A percentile compares a stretch with the other conserved stretches of the same genome.
Conservation (phyloP, 2,329 filamentous ascomycete genomes). For the Calonectria pteridis region DNA sequence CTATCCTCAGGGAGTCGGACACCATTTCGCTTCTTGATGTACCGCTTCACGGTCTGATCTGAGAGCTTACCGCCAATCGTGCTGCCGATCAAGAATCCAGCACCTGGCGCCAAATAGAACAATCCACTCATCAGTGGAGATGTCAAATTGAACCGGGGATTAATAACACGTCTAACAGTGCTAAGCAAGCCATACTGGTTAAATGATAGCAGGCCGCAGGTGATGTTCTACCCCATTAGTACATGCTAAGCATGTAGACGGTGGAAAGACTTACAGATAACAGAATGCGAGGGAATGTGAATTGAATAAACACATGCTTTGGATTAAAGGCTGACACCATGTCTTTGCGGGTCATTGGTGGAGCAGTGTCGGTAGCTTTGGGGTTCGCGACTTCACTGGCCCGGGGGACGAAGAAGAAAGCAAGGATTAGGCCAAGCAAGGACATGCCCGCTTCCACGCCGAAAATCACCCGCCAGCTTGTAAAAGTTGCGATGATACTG, state of each 20-base stretch:
- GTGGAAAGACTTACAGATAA: constrained; percentile 31
- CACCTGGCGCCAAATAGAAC: constrained; percentile 78
- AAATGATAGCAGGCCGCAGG: constrained; percentile 41
- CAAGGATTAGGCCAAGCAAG: constrained; percentile 38
- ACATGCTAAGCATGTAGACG: rapidly evolving
- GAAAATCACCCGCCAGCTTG: constrained; percentile 45
- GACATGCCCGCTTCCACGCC: constrained; percentile 44
- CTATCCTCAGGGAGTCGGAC: constrained; percentile 47
- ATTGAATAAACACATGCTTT: constrained; percentile 43
- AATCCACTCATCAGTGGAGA: constrained; percentile 73
- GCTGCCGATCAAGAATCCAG: constrained; percentile 74
- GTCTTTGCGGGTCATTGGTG: constrained; percentile 25
- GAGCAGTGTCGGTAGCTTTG: constrained; percentile 27
- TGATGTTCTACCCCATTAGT: constrained; percentile 36
- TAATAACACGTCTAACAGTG: constrained; percentile 75
- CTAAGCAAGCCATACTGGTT: constrained; percentile 68
- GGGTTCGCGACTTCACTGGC: constrained; percentile 40
- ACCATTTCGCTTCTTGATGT: constrained; percentile 52
- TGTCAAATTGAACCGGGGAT: constrained; percentile 75
- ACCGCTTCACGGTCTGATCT: constrained; percentile 54
- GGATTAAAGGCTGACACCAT: constrained; percentile 42
- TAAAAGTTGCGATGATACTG: constrained; percentile 44
- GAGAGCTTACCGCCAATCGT: constrained; percentile 71
- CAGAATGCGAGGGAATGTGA: constrained; percentile 37
- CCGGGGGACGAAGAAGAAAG: constrained; percentile 42